Conservation (phyloP, 2,329 filamentous ascomycete species). For the Colletotrichum orbiculare region DNA sequence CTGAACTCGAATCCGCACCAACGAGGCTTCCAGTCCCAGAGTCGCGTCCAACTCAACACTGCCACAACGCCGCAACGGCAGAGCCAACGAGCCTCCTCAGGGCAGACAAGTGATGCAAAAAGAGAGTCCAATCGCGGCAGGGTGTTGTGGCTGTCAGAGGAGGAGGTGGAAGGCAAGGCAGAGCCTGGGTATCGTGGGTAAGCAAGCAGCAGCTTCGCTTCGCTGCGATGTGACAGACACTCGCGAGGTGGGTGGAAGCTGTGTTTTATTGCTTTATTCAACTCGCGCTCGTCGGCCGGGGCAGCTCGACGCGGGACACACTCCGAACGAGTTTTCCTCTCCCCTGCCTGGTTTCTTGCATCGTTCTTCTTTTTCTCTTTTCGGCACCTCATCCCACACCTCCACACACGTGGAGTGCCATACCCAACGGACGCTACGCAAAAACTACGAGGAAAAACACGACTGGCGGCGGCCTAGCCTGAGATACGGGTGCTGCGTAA, state of each 20-base stretch:
- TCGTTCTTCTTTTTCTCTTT: constrained; percentile 31
- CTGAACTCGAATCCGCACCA: not conserved
- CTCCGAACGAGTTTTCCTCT: constrained; percentile 21
- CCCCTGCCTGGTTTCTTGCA: constrained; percentile 20
- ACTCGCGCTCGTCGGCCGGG: not conserved
- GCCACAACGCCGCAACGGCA: constrained; percentile 13
- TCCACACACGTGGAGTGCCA: constrained; percentile 34
- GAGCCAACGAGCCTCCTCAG: constrained; percentile 9
- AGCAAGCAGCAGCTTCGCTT: constrained; percentile 17
- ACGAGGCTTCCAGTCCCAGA: not conserved
- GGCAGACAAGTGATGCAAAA: not conserved
- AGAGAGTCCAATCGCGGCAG: constrained; percentile 6
- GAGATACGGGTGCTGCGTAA: not conserved
- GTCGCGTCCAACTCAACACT: constrained; percentile 3
- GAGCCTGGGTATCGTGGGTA: constrained; percentile 22
- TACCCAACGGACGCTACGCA: constrained; percentile 15
- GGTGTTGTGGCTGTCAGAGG: not conserved
- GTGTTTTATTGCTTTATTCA: constrained; percentile 21
- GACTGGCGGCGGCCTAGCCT: constrained; percentile 4
- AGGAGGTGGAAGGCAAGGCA: constrained; percentile 4
- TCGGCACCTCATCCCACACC: constrained; percentile 30
- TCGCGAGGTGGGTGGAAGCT: constrained; percentile 11
- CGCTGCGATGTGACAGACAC: constrained; percentile 13
- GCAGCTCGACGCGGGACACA: constrained; percentile 27
- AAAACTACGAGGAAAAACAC: constrained; percentile 5